Evolutionary conservation across 257 asterid genomes (phyloP), one percentile per base, ranked within the genome.

Genomic region (Catharanthus roseus): DNA sequence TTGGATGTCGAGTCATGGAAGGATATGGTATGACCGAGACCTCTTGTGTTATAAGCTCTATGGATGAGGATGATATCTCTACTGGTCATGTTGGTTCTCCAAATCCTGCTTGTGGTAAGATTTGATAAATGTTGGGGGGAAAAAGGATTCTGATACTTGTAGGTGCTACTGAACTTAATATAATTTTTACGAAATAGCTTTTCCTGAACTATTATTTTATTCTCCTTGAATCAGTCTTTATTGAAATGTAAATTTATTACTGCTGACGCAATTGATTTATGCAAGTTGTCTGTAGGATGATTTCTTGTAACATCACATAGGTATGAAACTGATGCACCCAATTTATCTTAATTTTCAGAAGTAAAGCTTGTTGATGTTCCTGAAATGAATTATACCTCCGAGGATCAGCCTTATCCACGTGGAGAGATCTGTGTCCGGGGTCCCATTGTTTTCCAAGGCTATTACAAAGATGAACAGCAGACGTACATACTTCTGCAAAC

Each of bases 371-470:
- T 89, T 75, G 97, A 91, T 67, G 97, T 93, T 71, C 96, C 97
- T 16, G 98, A 93, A 82, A 93, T 93, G 98, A 90, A 86, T 78
- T 93, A 93, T 80, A 90, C 98, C 33, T 86, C 96, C 28, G 90
- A 82, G 81, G 98, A 93, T 91, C 86, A 79, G 76, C 98, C 98
- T 60, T 81, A 89, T 82, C 98, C 97, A 63, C 96, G 98, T 41
- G 98, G 98, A 62, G 98, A 93, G 90, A 91, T 93, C 80, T 93
- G 98, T 79, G 91, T 91, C 65, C 86, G 98, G 82, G 98, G 98
- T 26, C 98, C 90, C 77, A 91, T 75, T 68, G 61, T 89, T 49
- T 93, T 93, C 85, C 86, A 77, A 81, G 96, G 97, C 84, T 93
- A 93, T 79, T 93, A 75, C 82, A 91, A 89, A 83, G 99, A 93